Evolutionary conservation across 1,139 yeast species (phyloP), one percentile per base, ranked within the genome.

Genomic region (Suhomyces terraborum): DNA sequence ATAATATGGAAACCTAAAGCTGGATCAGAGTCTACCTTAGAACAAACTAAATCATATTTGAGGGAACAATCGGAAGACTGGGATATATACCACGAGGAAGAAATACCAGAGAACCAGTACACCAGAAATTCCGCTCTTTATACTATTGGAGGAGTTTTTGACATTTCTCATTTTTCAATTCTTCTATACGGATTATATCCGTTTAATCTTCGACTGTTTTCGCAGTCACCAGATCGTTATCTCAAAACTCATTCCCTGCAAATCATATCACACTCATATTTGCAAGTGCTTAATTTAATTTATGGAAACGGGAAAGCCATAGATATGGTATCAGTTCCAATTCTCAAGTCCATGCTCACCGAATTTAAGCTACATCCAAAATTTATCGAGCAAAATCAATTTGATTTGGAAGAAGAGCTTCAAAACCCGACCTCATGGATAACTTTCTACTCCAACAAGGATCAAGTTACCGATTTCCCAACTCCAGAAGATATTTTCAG

Each of bases 151-250:
- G n/a, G n/a, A n/a, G n/a, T n/a, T n/a, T n/a, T 32, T 13, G 54
- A 52, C 7, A 48, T 58, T 35, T 58, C 51, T 35, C 55, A 65
- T 45, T 53, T 62, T 14, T 58, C 59, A 36, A 72, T 82, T 0
- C 61, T 78, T 25, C 54, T 82, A 2, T 83, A 83, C 50, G 88
- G 86, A 0, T 55, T 82, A n/a, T 82, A 72, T 49, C 88, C 88
- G 0, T 59, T 68, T 22, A 77, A 79, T 49, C 58, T 80, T 3
- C 53, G 73, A 25, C 54, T 59, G 5, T 82, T 79, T 51, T 49
- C 74, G 14, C 61, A 67, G 17, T 58, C 64, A 26, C 83, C 87
- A 0, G 30, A 46, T 5, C 31, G 41, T 3, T 62, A 47, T 39
- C 41, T 61, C 14, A 35, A 43, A n/a, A 32, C 45, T 6, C 35